Conservation (phyloP, 2,329 filamentous ascomycete genomes). For the Cercospora janseana region DNA sequence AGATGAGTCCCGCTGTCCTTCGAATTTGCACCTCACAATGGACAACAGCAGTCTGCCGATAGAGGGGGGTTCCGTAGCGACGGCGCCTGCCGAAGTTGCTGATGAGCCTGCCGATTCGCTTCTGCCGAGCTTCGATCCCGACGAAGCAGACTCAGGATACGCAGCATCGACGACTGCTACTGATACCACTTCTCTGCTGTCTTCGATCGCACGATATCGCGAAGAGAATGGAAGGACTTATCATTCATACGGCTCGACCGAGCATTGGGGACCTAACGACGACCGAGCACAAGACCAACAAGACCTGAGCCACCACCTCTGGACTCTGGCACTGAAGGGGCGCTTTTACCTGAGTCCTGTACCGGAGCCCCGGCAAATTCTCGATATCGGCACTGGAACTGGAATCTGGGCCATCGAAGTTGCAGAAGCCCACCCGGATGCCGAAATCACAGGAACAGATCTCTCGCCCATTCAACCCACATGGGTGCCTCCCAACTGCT, state of each 20-base stretch:
- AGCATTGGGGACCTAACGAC: slow-evolving; percentile 25
- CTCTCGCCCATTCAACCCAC: slow-evolving; percentile 39
- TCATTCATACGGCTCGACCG: slow-evolving; percentile 19
- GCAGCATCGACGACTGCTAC: slow-evolving; percentile 15
- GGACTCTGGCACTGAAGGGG: slow-evolving; percentile 18
- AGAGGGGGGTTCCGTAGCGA: slow-evolving; percentile 1
- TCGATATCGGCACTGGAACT: slow-evolving; percentile 20
- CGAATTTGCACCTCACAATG: not conserved
- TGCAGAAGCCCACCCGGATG: slow-evolving; percentile 27
- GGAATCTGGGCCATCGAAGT: slow-evolving; percentile 35
- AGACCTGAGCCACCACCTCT: slow-evolving; percentile 21
- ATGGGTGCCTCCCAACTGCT: slow-evolving; percentile 39
- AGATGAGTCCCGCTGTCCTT: not conserved
- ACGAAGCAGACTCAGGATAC: slow-evolving; percentile 18
- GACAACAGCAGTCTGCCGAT: not conserved
- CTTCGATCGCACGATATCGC: slow-evolving; percentile 19
- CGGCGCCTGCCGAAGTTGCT: slow-evolving; percentile 7
- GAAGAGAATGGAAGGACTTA: slow-evolving; percentile 21
- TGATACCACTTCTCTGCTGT: slow-evolving; percentile 22
- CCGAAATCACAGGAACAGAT: slow-evolving; percentile 45
- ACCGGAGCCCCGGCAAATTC: slow-evolving; percentile 10
- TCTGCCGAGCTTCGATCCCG: slow-evolving; percentile 11
- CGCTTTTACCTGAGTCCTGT: slow-evolving; percentile 13
- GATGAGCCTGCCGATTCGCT: slow-evolving; percentile 14
- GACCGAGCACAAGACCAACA: slow-evolving; percentile 22